Conservation (phyloP, 352 stramenopile species). For the Phytopythium chamaehyphon region DNA sequence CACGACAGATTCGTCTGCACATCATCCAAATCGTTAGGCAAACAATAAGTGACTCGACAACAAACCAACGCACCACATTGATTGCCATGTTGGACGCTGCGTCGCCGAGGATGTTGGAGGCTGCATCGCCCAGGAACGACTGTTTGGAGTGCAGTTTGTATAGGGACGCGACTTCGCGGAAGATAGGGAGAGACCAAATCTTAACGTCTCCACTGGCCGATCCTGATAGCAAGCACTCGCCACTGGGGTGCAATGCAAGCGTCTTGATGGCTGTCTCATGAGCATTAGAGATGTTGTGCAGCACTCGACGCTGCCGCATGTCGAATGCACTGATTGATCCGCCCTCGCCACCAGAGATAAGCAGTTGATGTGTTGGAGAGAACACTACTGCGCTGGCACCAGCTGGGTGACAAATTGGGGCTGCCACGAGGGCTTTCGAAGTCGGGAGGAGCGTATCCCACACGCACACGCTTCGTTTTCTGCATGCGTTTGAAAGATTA, state of each 20-base stretch:
- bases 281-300: constrained; percentile 79
- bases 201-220: constrained; percentile 83
- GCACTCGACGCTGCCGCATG: constrained; percentile 78
- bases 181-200: constrained; percentile 86
- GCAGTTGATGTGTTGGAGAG: constrained; percentile 71
- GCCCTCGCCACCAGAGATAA: constrained; percentile 78
- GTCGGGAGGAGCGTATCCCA: constrained; percentile 79
- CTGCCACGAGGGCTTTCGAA: constrained; percentile 67
- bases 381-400: constrained; percentile 74
- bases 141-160: constrained; percentile 77
- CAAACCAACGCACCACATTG: constrained; percentile 57
- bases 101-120: constrained; percentile 73
- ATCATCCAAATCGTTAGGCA: background rate
- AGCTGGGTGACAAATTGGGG: constrained; percentile 68
- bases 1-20: constrained; percentile 74
- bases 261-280: constrained; percentile 86
- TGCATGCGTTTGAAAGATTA: constrained; percentile 17
- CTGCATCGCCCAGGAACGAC: constrained; percentile 73
- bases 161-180: constrained; percentile 69
- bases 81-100: constrained; percentile 83
- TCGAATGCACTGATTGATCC: constrained; percentile 84
- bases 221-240: constrained; percentile 78
- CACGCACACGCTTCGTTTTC: constrained; percentile 78
- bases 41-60: background rate
- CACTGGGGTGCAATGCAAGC: constrained; percentile 69